Evolutionary conservation across 2,329 filamentous ascomycete species (phyloP).

Genomic region (Keithomyces neogunnii): DNA sequence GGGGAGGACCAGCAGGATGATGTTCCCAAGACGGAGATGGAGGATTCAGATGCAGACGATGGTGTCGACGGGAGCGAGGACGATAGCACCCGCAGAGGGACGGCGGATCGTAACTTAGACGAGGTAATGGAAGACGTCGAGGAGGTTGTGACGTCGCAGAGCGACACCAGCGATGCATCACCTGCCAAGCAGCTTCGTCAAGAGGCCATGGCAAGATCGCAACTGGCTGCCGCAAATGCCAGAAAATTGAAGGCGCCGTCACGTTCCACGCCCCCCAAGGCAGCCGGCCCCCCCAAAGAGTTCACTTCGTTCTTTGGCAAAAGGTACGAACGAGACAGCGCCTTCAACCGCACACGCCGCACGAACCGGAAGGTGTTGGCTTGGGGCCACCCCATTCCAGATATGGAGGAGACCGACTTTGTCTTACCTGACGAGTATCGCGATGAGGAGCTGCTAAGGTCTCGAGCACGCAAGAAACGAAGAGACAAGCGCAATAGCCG

Average conservation of each 20-base stretch:
- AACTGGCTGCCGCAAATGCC: constrained; percentile 27
- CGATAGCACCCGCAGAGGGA: constrained; percentile 7
- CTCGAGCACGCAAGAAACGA: constrained; percentile 54
- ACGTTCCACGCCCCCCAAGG: constrained; percentile 18
- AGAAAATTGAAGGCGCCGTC: constrained; percentile 21
- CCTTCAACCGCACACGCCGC: constrained; percentile 64
- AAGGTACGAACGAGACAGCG: constrained; percentile 68
- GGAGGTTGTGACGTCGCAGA: constrained; percentile 33
- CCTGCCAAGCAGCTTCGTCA: constrained; percentile 65
- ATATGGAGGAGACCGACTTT: constrained; percentile 64
- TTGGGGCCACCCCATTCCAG: constrained; percentile 75
- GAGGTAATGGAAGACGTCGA: constrained; percentile 26
- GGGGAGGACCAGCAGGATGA: constrained; percentile 27
- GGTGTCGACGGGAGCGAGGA: constrained; percentile 20
- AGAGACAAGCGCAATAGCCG: constrained; percentile 47
- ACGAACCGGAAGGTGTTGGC: constrained; percentile 63
- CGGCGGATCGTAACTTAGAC: constrained; percentile 5
- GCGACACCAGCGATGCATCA: constrained; percentile 42
- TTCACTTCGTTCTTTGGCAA: constrained; percentile 86
- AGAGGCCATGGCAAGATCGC: constrained; percentile 53
- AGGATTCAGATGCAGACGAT: constrained; percentile 23
- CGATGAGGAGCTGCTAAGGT: constrained; percentile 46
- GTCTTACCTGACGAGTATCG: constrained; percentile 58
- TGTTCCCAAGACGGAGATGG: constrained; percentile 15
- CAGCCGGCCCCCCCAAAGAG: constrained; percentile 41